Evolutionary conservation across 2,329 filamentous ascomycete genomes (phyloP).

Genomic region (Alternaria incomplexa): DNA sequence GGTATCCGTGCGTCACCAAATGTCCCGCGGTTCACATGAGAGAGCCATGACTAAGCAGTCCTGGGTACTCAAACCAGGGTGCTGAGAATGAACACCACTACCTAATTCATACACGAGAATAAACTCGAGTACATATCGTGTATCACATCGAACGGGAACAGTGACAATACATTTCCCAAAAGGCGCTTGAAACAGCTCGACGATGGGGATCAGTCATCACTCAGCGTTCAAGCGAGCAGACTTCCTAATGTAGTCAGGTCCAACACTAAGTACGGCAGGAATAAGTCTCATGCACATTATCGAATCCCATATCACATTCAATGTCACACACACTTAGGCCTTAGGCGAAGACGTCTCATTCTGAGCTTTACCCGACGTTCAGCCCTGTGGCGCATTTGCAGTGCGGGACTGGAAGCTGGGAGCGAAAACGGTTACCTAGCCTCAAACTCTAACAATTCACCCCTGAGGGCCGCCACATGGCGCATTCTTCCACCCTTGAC

Average conservation of each 20-base stretch:
- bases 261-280: neutral
- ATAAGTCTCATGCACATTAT: neutral
- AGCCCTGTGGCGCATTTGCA: slow-evolving; percentile 2
- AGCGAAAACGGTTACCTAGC: slow-evolving; percentile 9
- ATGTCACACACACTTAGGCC: neutral
- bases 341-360: slow-evolving; percentile 5
- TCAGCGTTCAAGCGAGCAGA: neutral
- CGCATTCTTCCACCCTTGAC: neutral
- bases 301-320: neutral
- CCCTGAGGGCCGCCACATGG: slow-evolving; percentile 3
- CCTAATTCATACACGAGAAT: neutral
- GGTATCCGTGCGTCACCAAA: slow-evolving; percentile 17
- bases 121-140: too few relatives aligned
- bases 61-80: slow-evolving; percentile 1
- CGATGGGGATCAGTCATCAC: neutral
- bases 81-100: neutral
- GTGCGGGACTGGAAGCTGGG: slow-evolving; percentile 6
- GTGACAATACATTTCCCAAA: neutral
- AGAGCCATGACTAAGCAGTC: slow-evolving; percentile 15
- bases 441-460: neutral
- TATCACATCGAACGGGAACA: neutral
- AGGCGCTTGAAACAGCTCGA: neutral
- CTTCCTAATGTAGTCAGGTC: neutral
- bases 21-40: slow-evolving; percentile 12
- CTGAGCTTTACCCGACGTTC: slow-evolving; percentile 1